These are phyloP conservation scores for Ilyonectria mors-panacis DNA, from an alignment of 2,329 filamentous ascomycete species.

Conservation along the genomic window DNA sequence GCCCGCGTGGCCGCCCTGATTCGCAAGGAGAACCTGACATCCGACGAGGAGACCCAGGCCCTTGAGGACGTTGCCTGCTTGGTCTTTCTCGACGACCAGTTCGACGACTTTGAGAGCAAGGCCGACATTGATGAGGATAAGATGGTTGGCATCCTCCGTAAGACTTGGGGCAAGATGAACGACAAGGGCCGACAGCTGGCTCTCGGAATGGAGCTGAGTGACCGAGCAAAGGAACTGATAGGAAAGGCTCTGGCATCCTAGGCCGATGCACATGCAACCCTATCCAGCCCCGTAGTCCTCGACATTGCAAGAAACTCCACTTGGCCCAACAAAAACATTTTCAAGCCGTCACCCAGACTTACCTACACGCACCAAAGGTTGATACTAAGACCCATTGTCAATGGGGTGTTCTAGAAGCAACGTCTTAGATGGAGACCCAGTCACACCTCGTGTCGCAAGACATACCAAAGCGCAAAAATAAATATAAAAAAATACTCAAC, in stretches of 20 bases:
- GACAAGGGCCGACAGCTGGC: constrained; percentile 74
- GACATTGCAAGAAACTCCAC: constrained; percentile 1
- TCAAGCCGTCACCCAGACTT: not conserved
- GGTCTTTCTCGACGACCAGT: constrained; percentile 89
- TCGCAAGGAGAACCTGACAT: constrained; percentile 80
- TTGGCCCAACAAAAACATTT: not conserved
- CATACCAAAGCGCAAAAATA: not conserved
- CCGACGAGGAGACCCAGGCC: constrained; percentile 75
- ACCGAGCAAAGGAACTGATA: constrained; percentile 73
- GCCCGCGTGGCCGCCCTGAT: constrained; percentile 79
- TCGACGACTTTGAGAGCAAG: constrained; percentile 82
- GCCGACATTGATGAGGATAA: constrained; percentile 81
- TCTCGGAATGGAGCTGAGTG: constrained; percentile 75
- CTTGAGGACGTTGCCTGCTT: constrained; percentile 90
- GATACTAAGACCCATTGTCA: not conserved
- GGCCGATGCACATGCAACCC: not conserved
- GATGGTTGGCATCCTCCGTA: constrained; percentile 77
- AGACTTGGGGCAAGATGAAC: constrained; percentile 85
- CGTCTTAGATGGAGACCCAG: not conserved
- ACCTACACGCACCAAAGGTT: not conserved
- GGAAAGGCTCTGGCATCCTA: constrained; percentile 69
- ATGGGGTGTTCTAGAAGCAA: not conserved
- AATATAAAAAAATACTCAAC: not conserved
- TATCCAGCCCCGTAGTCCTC: not conserved
- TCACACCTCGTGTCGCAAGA: not conserved